Percentiles rank a stretch among this genome's conserved stretches.
Evolutionary conservation across 73 alveolate genomes (phyloP).

Genomic region (Tetrahymena elliotti): DNA sequence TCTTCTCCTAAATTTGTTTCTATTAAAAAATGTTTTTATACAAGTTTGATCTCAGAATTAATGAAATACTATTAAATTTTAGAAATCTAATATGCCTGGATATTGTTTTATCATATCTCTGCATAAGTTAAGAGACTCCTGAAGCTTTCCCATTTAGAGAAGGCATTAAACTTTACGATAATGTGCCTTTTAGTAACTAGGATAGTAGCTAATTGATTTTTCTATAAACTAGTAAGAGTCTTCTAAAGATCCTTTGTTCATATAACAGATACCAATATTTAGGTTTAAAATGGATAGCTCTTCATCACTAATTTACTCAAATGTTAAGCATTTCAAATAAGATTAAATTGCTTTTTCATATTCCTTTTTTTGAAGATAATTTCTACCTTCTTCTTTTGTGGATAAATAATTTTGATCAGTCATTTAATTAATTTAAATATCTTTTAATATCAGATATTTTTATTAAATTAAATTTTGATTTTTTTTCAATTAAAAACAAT

Average conservation of each 20-base stretch:
- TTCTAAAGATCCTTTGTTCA: not conserved
- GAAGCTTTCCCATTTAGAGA: not conserved
- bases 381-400: not conserved
- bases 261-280: not conserved
- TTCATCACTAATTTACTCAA: not conserved
- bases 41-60: not conserved
- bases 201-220: not conserved
- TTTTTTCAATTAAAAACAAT: not conserved
- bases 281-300: not conserved
- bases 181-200: not conserved
- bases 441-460: not conserved
- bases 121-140: not conserved
- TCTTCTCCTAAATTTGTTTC: not conserved
- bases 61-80: not conserved
- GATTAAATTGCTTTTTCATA: not conserved
- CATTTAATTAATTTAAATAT: not conserved
- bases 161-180: not conserved
- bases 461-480: not conserved
- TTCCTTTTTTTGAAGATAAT: not conserved
- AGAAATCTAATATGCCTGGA: not conserved
- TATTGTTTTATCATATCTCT: not conserved
- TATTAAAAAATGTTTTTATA: not conserved
- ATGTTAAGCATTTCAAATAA: not conserved
- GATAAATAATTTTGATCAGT: not conserved
- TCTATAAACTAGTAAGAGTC: not conserved